Evolutionary conservation across 2,329 filamentous ascomycete genomes (phyloP), one percentile per base, ranked within the genome.

Genomic region (Pestalotiopsis sp.): DNA sequence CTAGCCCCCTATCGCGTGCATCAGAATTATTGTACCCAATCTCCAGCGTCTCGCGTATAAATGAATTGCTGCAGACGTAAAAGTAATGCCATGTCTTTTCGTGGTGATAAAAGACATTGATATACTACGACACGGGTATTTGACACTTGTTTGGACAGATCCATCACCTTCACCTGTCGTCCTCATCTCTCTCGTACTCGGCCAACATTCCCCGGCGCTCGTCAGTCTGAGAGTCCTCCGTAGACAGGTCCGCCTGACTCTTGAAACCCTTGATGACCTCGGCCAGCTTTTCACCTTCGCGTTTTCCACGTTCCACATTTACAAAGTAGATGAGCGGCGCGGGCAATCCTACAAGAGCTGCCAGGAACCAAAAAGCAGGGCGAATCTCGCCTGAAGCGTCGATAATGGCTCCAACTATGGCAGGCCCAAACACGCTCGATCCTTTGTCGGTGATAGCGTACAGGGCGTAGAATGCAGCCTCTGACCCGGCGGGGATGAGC

Each of bases 391-490:
- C 92, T 35, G 91, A 91, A 64, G 84, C 88, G 79, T 98, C 94
- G 13, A 96, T 97, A 71, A 99, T 97, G 13, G 90, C 89, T 1
- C 94, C 96, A 0, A 99, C 96, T 76, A 99, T 95, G 0, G 94
- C 92, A 0, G 96, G 96, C 0, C 96, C 96, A 78, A 99, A 98
- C 2, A 98, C 85, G 76, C 93, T 97, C 24, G 92, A 96, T 1
- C 95, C 94, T 79, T 99, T 99, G 78, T 99, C 96, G 1, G 96
- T 98, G 71, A 98, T 98, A 44, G 96, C 96, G 77, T 98, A 99
- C 1, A 99, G 84, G 0, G 95, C 94, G 77, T 97, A 99, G 77
- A 99, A 99, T 0, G 95, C 94, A 0, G 96, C 94, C 80, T 99
- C 96, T 38, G 92, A 97, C 3, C 96, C 96, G 0, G 94, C 93